These are phyloP conservation scores for Rhizopogon salebrosus DNA, from an alignment of 768 basidiomycete genomes.

Conservation along the genomic window DNA sequence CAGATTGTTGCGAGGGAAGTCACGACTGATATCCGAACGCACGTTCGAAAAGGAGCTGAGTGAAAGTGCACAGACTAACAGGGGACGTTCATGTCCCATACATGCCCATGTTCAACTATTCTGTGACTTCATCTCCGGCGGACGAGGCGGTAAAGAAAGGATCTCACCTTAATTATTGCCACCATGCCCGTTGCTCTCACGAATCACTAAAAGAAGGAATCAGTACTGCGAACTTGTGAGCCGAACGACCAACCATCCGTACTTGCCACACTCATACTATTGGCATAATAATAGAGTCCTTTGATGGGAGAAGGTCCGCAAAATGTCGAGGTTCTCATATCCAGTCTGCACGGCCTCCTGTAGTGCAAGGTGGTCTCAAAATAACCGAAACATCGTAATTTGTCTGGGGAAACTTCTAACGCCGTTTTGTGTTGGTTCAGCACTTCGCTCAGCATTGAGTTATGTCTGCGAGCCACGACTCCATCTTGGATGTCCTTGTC, in stretches of 20 bases:
- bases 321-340: neutral
- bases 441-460: too few relatives aligned
- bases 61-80: neutral
- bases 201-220: neutral
- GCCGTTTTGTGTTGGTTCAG: too few relatives aligned
- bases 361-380: neutral
- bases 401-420: too few relatives aligned
- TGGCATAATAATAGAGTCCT: neutral
- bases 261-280: neutral
- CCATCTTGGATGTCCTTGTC: neutral
- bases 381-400: too few relatives aligned
- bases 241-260: neutral
- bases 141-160: neutral
- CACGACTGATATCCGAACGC: neutral
- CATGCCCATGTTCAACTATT: neutral
- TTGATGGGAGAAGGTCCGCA: neutral
- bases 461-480: too few relatives aligned
- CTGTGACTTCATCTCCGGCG: neutral
- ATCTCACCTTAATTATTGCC: neutral
- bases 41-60: neutral
- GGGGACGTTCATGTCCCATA: neutral
- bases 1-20: neutral
- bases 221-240: neutral
- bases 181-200: neutral
- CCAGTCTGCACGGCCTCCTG: too few relatives aligned